Evolutionary conservation across 768 basidiomycete species (phyloP), one percentile per base, ranked within the genome.

Genomic region (Termitomyces heimii): DNA sequence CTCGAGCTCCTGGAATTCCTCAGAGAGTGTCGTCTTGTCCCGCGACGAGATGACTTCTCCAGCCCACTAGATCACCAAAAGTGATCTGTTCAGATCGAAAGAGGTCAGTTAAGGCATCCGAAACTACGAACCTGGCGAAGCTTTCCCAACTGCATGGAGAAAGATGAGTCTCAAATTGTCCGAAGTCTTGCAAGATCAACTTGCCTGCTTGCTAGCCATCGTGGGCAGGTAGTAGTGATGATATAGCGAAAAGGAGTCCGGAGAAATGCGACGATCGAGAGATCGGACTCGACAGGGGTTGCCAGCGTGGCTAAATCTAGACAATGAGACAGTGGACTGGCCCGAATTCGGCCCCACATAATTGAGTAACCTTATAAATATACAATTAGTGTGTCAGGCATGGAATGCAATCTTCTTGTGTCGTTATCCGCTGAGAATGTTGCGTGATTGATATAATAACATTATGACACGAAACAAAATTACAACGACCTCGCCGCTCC

Each of bases 1-100:
- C 70, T 95, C 92, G 45, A 94, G 76, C 48, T 88, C 89, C 37
- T 75, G 80, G 68, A 95, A 89, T 60, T 94, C 92, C 26, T 88
- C 87, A 3, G 88, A 83, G 32, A 88, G 79, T 43, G 81, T 71
- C 2, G 89, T 85, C 78, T 89, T 95, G 68, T 93, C 90, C 61
- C 86, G 82, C 26, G 87, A 81, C 40, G 89, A 85, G 53, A 97
- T 92, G 63, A 90, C 88, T 73, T 95, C 92, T 42, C 89, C 91
- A 5, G 90, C 91, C 89, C 92, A 91, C 89, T 94, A 65, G 44
- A n/a, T 63, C 43, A 56, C 61, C 49, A 59, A 67, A 67, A 69
- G 68, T 71, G 67, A 71, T 64, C 59, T 67, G 64, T 71, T 72
- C 65, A 66, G 39, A 64, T 51, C 53, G 9, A 34, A n/a, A 53